These are phyloP conservation scores for Acacia pycnantha DNA, from an alignment of 331 rosid genomes.

Conservation along the genomic window DNA sequence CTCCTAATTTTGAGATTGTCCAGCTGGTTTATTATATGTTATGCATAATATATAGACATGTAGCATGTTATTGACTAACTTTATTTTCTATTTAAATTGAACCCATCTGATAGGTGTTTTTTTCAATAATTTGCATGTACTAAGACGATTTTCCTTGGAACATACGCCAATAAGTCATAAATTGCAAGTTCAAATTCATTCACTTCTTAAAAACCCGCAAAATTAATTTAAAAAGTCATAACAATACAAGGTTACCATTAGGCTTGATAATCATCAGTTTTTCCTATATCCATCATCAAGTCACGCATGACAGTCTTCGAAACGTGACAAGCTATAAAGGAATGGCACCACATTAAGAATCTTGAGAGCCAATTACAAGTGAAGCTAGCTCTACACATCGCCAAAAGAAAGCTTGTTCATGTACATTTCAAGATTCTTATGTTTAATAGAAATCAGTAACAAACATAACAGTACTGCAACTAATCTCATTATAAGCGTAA, in stretches of 20 bases:
- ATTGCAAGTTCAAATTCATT: neutral
- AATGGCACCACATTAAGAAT: conserved; percentile 23
- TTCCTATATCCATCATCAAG: neutral
- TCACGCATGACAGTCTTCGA: neutral
- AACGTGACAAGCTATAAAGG: neutral
- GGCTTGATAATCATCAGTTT: neutral
- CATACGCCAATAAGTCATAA: neutral
- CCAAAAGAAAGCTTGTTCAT: conserved; percentile 26
- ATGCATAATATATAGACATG: neutral
- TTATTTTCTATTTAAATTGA: neutral
- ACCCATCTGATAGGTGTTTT: neutral
- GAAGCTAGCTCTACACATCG: conserved; percentile 13
- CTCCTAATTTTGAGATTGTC: neutral
- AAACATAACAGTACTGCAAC: conserved; percentile 20
- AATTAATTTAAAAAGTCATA: neutral
- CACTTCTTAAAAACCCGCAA: neutral
- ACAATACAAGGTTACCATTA: neutral
- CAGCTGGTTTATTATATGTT: neutral
- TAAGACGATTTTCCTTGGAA: neutral
- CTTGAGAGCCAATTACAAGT: conserved; percentile 17
- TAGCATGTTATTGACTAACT: neutral
- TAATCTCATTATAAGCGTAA: conserved; percentile 20
- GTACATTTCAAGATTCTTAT: conserved; percentile 28
- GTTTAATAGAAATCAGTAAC: conserved; percentile 24
- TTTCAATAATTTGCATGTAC: too few relatives aligned